These are phyloP conservation scores for Gynandropsis gynandra DNA, from an alignment of 345 rosid genomes.

Conservation along the genomic window DNA sequence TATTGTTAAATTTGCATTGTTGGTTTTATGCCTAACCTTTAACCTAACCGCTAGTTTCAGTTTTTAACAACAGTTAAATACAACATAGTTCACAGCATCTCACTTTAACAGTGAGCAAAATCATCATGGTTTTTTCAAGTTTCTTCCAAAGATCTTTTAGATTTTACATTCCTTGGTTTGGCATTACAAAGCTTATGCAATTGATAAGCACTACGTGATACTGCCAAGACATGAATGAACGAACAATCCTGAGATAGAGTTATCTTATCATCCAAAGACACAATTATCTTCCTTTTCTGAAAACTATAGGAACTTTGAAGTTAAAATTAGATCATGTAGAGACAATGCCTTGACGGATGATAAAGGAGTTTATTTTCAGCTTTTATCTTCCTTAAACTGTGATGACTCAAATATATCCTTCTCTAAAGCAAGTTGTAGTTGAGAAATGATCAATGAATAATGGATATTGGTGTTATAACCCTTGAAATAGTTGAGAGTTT, in stretches of 20 bases:
- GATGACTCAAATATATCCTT: too few relatives aligned
- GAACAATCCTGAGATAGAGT: neutral
- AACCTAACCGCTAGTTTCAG: neutral
- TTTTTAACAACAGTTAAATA: neutral
- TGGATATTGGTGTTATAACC: constrained; percentile 2
- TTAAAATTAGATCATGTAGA: too few relatives aligned
- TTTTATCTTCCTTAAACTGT: too few relatives aligned
- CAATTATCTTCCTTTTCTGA: neutral
- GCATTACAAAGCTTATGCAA: neutral
- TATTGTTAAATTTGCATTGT: constrained; percentile 5
- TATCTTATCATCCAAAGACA: constrained; percentile 7
- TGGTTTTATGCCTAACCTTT: neutral
- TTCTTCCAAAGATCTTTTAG: constrained; percentile 5
- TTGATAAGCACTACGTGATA: constrained; percentile 6
- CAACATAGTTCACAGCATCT: neutral
- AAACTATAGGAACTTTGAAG: too few relatives aligned
- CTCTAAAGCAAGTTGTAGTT: too few relatives aligned
- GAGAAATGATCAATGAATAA: too few relatives aligned
- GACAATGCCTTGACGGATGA: too few relatives aligned
- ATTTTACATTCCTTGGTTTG: neutral
- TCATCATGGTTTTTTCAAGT: constrained; percentile 11
- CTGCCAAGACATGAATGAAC: neutral
- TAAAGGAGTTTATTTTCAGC: too few relatives aligned
- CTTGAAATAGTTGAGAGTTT: neutral
- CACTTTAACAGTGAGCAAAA: neutral